Evolutionary conservation across 805 yeast genomes (phyloP).

Genomic region (Millerago galiae): DNA sequence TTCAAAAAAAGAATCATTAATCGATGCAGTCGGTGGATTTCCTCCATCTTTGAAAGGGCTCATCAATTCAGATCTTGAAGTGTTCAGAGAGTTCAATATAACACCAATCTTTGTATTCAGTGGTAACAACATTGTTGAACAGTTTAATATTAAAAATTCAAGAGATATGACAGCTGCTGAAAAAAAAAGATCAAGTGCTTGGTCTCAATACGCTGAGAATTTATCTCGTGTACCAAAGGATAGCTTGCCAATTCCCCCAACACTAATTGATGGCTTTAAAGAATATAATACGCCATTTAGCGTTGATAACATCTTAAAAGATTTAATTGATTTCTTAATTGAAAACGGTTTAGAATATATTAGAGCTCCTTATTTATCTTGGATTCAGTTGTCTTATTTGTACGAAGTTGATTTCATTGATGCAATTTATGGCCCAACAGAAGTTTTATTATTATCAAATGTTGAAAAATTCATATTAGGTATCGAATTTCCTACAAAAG

Average conservation of each 20-base stretch:
- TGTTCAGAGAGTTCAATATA: conserved; percentile 53
- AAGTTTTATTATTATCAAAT: conserved; percentile 52
- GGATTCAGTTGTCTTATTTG: conserved; percentile 74
- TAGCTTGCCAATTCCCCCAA: conserved; percentile 25
- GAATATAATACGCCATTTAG: conserved; percentile 43
- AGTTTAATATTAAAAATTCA: conserved; percentile 31
- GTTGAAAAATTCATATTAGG: conserved; percentile 68
- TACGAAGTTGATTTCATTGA: conserved; percentile 52
- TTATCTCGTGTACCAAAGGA: neutral
- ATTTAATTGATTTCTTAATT: conserved; percentile 51
- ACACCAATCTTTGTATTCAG: conserved; percentile 77
- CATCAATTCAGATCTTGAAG: conserved; percentile 56
- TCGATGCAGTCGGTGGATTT: conserved; percentile 77
- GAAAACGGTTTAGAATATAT: conserved; percentile 54
- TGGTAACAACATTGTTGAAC: conserved; percentile 45
- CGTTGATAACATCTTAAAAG: conserved; percentile 43
- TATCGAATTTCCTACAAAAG: conserved; percentile 59
- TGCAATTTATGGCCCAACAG: conserved; percentile 80
- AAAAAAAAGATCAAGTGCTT: conserved; percentile 39
- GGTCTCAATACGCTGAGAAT: conserved; percentile 31
- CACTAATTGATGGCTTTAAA: conserved; percentile 43
- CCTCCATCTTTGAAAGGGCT: conserved; percentile 55
- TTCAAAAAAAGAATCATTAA: conserved; percentile 57
- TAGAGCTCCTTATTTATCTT: conserved; percentile 77
- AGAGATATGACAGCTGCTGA: conserved; percentile 25